Conservation (phyloP, 2,329 filamentous ascomycete genomes). For the Colletotrichum godetiae region DNA sequence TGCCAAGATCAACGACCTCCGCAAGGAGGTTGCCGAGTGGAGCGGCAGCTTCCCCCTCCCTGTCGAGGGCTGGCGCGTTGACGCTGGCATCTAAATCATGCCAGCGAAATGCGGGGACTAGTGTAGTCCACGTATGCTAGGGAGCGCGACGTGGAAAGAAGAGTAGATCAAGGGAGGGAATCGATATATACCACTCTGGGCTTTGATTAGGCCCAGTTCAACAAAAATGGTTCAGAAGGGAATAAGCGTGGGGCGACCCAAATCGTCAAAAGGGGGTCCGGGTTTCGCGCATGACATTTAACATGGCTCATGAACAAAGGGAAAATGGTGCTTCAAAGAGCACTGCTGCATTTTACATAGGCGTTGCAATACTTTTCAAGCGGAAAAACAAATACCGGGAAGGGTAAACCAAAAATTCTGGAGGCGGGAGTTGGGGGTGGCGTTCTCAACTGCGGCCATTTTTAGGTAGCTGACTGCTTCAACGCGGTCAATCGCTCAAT, state of each 20-base stretch:
- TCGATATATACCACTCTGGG: constrained; percentile 29
- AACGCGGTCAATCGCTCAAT: constrained; percentile 33
- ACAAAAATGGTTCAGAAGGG: constrained; percentile 32
- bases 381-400: constrained; percentile 30
- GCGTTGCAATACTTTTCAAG: constrained; percentile 44
- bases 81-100: constrained; percentile 65
- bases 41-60: constrained; percentile 92
- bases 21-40: constrained; percentile 91
- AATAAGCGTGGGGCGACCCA: constrained; percentile 29
- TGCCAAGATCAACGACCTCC: constrained; percentile 83
- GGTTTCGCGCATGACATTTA: constrained; percentile 34
- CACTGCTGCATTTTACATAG: constrained; percentile 47
- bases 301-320: constrained; percentile 37
- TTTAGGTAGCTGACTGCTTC: constrained; percentile 32
- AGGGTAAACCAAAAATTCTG: constrained; percentile 30
- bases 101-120: constrained; percentile 1
- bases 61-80: constrained; percentile 76
- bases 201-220: constrained; percentile 21
- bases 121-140: constrained; percentile 1
- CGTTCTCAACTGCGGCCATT: constrained; percentile 38
- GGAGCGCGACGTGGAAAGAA: not conserved
- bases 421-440: constrained; percentile 41
- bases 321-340: constrained; percentile 37
- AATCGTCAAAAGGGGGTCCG: not conserved
- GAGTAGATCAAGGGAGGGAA: not conserved